Evolutionary conservation across 1,284 basidiomycete genomes (phyloP), one percentile per base, ranked within the genome.

Genomic region (Abortiporus biennis): DNA sequence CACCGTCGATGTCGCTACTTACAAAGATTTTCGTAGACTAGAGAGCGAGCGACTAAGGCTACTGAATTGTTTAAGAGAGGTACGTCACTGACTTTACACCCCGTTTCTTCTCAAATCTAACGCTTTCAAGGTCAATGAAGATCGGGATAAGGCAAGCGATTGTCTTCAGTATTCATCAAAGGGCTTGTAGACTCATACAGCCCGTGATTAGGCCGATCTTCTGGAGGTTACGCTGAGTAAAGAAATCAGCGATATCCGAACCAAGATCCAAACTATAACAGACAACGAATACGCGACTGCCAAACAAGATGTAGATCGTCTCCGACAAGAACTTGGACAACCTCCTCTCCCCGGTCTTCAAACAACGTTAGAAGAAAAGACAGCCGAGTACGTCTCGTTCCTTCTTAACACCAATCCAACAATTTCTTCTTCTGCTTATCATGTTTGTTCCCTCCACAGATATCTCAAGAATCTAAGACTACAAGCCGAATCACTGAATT

Each of bases 301-400:
- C 3, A 89, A 89, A 59, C 62, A 61, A 22, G 84, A 88, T 48
- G 85, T 89, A 33, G 85, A 89, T 54, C 64, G 71, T 39, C 65
- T 89, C 32, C 75, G 85, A 38, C 68, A 69, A 41, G 85, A 89
- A 54, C 76, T 89, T 6, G 86, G 84, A 1, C 80, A 88, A 54
- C 65, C 75, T 1, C 76, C 85, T 2, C 58, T 87, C 17, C 85
- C 84, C 2, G 78, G 71, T 53, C 54, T 89, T 21, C 83, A 88
- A 52, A 64, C 66, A 29, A 84, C 78, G 21, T 59, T 89, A 31
- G 85, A 88, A 38, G 86, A 88, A 54, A 85, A 83, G 57, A 73
- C 74, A 23, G 68, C 75, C 19, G 76, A 80, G 85, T 88, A 55
- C 64, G 78, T 75, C 45, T 41, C 16, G n/a, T 43, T 37, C 2